Conservation (phyloP, 345 rosid genomes). For the Brassica nigra region DNA sequence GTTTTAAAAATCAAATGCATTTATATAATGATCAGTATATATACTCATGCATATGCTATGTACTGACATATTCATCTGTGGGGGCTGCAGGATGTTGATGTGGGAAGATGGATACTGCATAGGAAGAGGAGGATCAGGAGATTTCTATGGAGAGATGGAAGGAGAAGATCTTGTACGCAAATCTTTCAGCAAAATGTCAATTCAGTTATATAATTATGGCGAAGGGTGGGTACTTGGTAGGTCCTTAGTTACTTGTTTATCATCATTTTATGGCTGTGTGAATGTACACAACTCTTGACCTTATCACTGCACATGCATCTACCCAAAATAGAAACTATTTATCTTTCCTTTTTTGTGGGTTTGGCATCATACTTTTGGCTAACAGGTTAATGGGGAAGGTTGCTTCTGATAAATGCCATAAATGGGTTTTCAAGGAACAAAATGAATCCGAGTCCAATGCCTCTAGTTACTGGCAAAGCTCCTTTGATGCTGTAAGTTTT, state of each 20-base stretch:
- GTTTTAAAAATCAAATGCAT: background rate
- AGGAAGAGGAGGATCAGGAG: conserved; percentile 62
- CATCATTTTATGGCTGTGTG: background rate
- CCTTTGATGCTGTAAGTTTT: conserved; percentile 83
- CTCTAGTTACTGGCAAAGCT: conserved; percentile 98
- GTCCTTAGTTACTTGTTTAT: conserved; percentile 43
- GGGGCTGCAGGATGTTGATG: conserved; percentile 82
- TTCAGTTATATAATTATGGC: conserved; percentile 98
- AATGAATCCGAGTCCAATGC: conserved; percentile 85
- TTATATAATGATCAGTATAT: no score
- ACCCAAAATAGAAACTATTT: conserved; percentile 2
- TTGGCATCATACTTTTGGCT: conserved; percentile 19
- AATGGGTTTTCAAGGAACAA: conserved; percentile 98
- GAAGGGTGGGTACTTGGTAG: conserved; percentile 99
- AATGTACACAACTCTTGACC: background rate
- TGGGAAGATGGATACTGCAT: conserved; percentile 99
- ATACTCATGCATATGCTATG: background rate
- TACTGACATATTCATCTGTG: conserved; percentile 16
- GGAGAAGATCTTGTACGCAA: conserved; percentile 92
- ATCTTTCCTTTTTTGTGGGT: background rate
- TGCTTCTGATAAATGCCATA: conserved; percentile 99
- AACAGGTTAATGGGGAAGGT: conserved; percentile 98
- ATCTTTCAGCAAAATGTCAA: conserved; percentile 99
- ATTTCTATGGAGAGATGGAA: conserved; percentile 78
- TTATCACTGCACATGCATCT: background rate